A percentile compares a stretch with the other conserved stretches of the same genome.
phyloP scores from a whole-genome alignment of 306 rosid genomes.

The Neltuma alba region DNA sequence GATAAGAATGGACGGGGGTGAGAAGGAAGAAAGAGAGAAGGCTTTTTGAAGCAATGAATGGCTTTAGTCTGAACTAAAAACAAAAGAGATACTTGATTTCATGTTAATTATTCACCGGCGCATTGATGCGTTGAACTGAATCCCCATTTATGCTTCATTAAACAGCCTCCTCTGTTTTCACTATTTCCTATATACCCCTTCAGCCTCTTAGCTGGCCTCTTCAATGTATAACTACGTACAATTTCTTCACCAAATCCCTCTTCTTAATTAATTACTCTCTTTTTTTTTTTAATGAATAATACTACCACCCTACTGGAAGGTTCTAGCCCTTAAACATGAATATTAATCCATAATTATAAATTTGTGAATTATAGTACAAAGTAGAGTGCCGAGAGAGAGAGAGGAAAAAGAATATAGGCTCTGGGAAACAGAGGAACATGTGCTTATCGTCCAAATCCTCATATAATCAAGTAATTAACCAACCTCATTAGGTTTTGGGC shows the following conservation, averaged over 20 bases:
- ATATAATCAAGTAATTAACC: background rate
- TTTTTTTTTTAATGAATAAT: background rate
- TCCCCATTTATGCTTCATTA: constrained; percentile 35
- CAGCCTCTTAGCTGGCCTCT: background rate
- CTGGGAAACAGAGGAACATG: background rate
- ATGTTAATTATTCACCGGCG: background rate
- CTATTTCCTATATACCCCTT: constrained; percentile 32
- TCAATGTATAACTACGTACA: background rate
- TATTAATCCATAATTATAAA: too few relatives aligned
- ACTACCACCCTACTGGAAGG: too few relatives aligned
- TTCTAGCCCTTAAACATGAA: background rate
- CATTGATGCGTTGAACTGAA: constrained; percentile 11
- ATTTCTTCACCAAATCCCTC: background rate
- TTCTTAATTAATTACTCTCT: background rate
- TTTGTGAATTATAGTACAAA: too few relatives aligned
- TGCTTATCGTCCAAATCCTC: background rate
- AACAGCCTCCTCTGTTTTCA: constrained; percentile 8
- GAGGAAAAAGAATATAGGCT: background rate
- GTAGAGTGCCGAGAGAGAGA: too few relatives aligned
- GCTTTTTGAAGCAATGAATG: constrained; percentile 16
- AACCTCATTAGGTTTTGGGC: background rate
- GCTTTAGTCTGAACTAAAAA: background rate
- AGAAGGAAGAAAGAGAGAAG: background rate
- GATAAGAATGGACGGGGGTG: too few relatives aligned
- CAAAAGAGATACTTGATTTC: background rate